Base-by-base conservation (phyloP, 2,329 filamentous ascomycete species). In the Arthrobotrys sinensis region DNA sequence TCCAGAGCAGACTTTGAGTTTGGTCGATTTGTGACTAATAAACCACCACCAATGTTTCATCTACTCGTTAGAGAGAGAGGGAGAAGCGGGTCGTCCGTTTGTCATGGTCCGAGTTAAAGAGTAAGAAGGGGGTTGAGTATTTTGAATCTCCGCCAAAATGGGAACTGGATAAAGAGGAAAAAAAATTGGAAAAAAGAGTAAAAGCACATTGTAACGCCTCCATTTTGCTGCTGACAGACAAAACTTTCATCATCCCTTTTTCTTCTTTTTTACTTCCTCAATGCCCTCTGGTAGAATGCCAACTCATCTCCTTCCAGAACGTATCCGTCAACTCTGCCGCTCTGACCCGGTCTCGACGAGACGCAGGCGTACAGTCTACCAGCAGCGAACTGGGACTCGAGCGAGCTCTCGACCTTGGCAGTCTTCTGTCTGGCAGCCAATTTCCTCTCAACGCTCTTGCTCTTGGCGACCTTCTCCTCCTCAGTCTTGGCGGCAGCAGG, bases 351-450 rank as follows among this genome's bases (percentile, higher is more conserved):
- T 85, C 96, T 91, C 86, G 92, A 96, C 83, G 95, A 90, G 84
- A 99, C 88, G 83, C 97, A 92, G 84, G 96, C 96, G 88, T 91
- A 97, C 83, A 99, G 88, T 88, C 96, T 95, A 90, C 95, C 94
- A 83, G 96, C 95, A 92, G 98, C 96, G 88, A 99, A 99, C 89
- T 99, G 96, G 89, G 93, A 94, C 93, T 99, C 96, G 82, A 99
- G 86, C 82, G 93, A 90, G 82, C 87, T 81, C 88, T 99, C 96
- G 84, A 97, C 93, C 93, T 99, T 99, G 89, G 95, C 95, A 83
- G 87, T 85, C 83, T 90, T 89, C 87, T 91, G 91, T 86, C 96
- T 92, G 83, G 90, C 92, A 81, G 92, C 91, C 89, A 97, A 94
- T 93, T 99, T 99, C 90, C 93, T 93, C 91, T 96, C 90, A 80